Conservation (phyloP, 2,329 filamentous ascomycete species). For the Thermoascus crustaceus region DNA sequence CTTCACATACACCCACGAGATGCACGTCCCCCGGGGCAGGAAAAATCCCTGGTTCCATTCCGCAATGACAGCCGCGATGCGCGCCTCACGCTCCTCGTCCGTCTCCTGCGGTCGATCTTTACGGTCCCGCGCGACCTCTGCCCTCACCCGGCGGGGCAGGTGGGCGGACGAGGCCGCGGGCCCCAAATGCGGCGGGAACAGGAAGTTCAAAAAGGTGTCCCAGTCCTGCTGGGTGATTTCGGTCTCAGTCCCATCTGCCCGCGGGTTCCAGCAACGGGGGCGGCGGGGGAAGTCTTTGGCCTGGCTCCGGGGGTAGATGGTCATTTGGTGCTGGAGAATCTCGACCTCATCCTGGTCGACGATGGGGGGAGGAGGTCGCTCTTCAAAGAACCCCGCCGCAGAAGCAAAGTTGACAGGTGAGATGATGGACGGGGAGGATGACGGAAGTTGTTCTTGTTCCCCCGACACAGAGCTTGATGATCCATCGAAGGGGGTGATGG, state of each 20-base stretch:
- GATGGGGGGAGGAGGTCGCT: slow-evolving; percentile 22
- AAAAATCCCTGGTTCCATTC: slow-evolving; percentile 41
- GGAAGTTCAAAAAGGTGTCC: slow-evolving; percentile 35
- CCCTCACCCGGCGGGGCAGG: slow-evolving; percentile 30
- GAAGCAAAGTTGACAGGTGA: slow-evolving; percentile 27
- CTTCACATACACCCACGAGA: slow-evolving; percentile 28
- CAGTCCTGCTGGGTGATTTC: slow-evolving; percentile 36
- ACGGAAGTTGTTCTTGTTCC: no score
- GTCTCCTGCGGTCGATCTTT: slow-evolving; percentile 36
- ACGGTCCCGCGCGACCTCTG: slow-evolving; percentile 33
- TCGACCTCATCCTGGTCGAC: slow-evolving; percentile 15
- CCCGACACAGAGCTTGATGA: no score
- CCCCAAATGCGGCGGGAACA: slow-evolving; percentile 33
- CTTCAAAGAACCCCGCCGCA: slow-evolving; percentile 31
- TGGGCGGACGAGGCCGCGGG: slow-evolving; percentile 28
- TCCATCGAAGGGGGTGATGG: not conserved
- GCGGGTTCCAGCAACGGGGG: slow-evolving; percentile 32
- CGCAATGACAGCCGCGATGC: slow-evolving; percentile 30
- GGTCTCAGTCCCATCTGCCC: no score
- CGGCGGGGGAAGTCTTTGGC: slow-evolving; percentile 35
- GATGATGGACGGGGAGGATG: slow-evolving; percentile 8
- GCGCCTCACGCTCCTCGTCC: slow-evolving; percentile 30
- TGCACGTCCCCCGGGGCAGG: slow-evolving; percentile 24
- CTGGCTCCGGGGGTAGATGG: slow-evolving; percentile 34
- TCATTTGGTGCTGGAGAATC: slow-evolving; percentile 30